Evolutionary conservation across 192 early-diverging fungal species (phyloP), one percentile per base, ranked within the genome.

Genomic region (Chytriomyces hyalinus): DNA sequence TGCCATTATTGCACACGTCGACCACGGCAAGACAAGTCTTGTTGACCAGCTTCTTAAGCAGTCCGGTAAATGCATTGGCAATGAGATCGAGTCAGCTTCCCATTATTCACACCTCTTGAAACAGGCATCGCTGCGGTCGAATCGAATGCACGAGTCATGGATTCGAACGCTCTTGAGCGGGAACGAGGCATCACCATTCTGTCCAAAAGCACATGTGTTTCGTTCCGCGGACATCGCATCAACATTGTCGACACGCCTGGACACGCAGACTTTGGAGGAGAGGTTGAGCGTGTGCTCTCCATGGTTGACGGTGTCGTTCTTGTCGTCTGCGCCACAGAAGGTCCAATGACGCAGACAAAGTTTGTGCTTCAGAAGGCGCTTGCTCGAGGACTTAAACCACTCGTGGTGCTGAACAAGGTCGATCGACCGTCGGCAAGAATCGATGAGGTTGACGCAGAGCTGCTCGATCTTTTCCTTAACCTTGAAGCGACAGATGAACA

Each of bases 181-280:
- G 94, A 95, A 84, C 89, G 94, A 67, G 94, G 94, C n/a, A 95
- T 95, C 81, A 95, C 94, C 45, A 95, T 95, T 80, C 87, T 95
- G 62, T 92, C 90, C 51, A 95, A 95, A 76, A 88, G 90, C 67
- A 95, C 94, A 43, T 91, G 90, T 57, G 87, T 95, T 46, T 85
- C 81, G 49, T 94, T 92, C 84, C 88, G 87, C 70, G 85, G 85
- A 68, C 86, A 93, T 79, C 88, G 92, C 67, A 94, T 95, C 83
- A 95, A 95, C 81, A 94, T 95, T 84, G 91, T 95, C 70, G 94
- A 95, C 73, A 95, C 94, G 4, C 94, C 94, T n/a, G 92, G 91
- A 8, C 80, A 85, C 67, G 81, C 81, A 6, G 81, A 85, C 81
- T 78, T 77, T 51, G 70, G 70, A 13, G 83, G 83, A 24, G 92